phyloP scores from a whole-genome alignment of 2,329 filamentous ascomycete genomes.

The Drechslera avenae region DNA sequence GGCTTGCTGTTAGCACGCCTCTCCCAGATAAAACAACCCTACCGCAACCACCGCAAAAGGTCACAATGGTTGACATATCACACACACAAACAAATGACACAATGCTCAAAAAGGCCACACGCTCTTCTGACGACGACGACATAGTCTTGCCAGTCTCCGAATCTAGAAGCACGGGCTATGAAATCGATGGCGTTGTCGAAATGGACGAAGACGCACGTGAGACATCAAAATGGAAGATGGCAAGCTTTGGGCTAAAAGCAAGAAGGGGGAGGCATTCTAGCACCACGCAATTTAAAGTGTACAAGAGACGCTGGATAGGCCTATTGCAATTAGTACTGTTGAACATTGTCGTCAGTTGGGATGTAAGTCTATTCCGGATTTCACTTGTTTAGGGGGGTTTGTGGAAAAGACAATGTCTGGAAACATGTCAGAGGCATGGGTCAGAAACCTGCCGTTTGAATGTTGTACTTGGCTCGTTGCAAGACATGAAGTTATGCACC shows the following conservation, averaged over 20 bases:
- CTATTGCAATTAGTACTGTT: conserved; percentile 80
- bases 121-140: conserved; percentile 2
- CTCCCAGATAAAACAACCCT: too few species aligned
- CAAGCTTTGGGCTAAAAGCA: conserved; percentile 5
- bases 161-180: conserved; percentile 1
- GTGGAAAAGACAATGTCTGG: background rate
- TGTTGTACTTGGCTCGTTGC: too few species aligned
- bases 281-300: conserved; percentile 58
- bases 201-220: background rate
- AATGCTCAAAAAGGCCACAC: conserved; percentile 20
- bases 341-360: conserved; percentile 94
- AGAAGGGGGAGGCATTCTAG: conserved; percentile 29
- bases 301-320: conserved; percentile 89
- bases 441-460: too few species aligned
- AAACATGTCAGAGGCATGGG: background rate
- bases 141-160: background rate
- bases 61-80: conserved; percentile 26
- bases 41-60: too few species aligned
- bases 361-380: conserved; percentile 66
- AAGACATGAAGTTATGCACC: too few species aligned
- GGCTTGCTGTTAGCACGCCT: too few species aligned
- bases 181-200: conserved; percentile 4
- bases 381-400: background rate
- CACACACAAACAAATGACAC: conserved; percentile 15
- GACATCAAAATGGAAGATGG: background rate